Evolutionary conservation across 2,329 filamentous ascomycete species (phyloP).

Genomic region (Ramularia endophylla): DNA sequence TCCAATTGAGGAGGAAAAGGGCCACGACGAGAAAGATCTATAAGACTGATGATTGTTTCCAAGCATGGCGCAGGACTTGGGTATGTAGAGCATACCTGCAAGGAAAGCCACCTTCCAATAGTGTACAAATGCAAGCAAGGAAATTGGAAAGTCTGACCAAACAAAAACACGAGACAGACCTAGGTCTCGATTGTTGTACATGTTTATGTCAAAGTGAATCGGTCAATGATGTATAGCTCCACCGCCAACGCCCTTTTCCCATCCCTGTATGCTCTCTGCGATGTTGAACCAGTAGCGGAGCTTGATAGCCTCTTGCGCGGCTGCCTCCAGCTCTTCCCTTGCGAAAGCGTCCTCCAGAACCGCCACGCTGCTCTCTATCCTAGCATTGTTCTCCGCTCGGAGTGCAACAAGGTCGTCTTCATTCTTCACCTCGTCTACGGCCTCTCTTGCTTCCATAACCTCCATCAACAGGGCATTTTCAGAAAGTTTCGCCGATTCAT

Average conservation of each 20-base stretch:
- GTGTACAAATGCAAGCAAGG: too few relatives aligned
- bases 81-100: too few relatives aligned
- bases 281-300: slow-evolving; percentile 91
- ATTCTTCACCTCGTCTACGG: slow-evolving; percentile 50
- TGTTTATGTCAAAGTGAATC: too few relatives aligned
- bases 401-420: slow-evolving; percentile 61
- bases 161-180: too few relatives aligned
- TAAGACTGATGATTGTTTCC: slow-evolving; percentile 5
- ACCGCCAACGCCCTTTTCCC: slow-evolving; percentile 67
- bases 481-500: slow-evolving; percentile 67
- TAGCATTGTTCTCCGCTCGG: slow-evolving; percentile 58
- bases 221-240: slow-evolving; percentile 26
- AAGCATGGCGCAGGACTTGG: too few relatives aligned
- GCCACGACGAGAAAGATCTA: slow-evolving; percentile 10
- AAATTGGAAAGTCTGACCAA: too few relatives aligned
- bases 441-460: slow-evolving; percentile 66
- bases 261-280: slow-evolving; percentile 69
- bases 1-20: slow-evolving; percentile 16
- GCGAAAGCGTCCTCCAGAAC: slow-evolving; percentile 60
- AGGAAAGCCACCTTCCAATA: too few relatives aligned
- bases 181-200: too few relatives aligned
- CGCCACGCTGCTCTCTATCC: slow-evolving; percentile 59
- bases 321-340: slow-evolving; percentile 58
- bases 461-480: slow-evolving; percentile 58
- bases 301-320: slow-evolving; percentile 66